Percentiles rank a stretch among this genome's conserved stretches.
These are phyloP conservation scores for Gyromitra esculenta DNA, from an alignment of 2,329 filamentous ascomycete species.

Conservation along the genomic window DNA sequence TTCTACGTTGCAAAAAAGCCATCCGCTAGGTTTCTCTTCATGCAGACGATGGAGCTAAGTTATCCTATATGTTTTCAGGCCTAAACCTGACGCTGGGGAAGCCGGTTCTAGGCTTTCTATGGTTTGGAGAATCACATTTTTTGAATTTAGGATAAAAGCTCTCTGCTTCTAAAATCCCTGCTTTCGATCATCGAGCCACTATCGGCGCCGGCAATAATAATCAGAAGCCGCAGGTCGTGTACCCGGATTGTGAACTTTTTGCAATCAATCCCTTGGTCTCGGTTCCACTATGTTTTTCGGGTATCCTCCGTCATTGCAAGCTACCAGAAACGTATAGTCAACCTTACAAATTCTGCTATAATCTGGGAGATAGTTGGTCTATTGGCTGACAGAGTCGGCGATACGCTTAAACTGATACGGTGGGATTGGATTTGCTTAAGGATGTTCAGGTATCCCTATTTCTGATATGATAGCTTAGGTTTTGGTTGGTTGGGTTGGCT, in stretches of 20 bases:
- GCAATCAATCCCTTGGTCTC: slow-evolving; percentile 37
- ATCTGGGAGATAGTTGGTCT: slow-evolving; percentile 12
- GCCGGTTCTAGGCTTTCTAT: slow-evolving; percentile 14
- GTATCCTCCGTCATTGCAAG: slow-evolving; percentile 34
- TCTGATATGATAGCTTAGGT: neutral
- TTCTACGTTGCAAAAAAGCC: slow-evolving; percentile 17
- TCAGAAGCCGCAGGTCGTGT: slow-evolving; percentile 36
- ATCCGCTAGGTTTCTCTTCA: slow-evolving; percentile 31
- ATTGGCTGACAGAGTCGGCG: slow-evolving; percentile 17
- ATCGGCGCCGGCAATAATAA: slow-evolving; percentile 43
- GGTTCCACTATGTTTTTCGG: slow-evolving; percentile 46
- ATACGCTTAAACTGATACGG: slow-evolving; percentile 16
- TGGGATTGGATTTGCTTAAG: slow-evolving; percentile 9
- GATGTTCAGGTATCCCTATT: neutral
- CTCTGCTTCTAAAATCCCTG: slow-evolving; percentile 10
- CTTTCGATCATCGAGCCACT: slow-evolving; percentile 35
- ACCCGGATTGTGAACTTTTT: slow-evolving; percentile 40
- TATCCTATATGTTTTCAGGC: slow-evolving; percentile 24
- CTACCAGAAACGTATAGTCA: slow-evolving; percentile 12
- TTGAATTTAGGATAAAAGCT: slow-evolving; percentile 45
- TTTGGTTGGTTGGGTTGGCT: neutral
- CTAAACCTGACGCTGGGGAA: slow-evolving; percentile 24
- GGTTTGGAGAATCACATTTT: slow-evolving; percentile 22
- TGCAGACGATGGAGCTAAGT: slow-evolving; percentile 24
- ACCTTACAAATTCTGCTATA: neutral